These are phyloP conservation scores for Quercus alba DNA, from an alignment of 306 rosid genomes.

Conservation along the genomic window DNA sequence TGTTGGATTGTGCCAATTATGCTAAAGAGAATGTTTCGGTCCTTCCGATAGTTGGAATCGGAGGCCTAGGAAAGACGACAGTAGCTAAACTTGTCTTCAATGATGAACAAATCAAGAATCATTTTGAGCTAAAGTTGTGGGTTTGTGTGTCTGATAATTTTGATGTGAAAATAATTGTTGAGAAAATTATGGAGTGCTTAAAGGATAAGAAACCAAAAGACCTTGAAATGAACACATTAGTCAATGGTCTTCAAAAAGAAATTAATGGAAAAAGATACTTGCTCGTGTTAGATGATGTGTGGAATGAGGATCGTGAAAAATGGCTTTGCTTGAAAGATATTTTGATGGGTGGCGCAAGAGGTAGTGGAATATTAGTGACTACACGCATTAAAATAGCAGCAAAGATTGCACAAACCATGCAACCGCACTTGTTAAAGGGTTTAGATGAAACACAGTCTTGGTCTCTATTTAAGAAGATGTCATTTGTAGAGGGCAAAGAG, in stretches of 20 bases:
- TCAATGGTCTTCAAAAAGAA: accelerated
- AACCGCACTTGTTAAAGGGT: background rate
- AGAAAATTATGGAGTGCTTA: accelerated
- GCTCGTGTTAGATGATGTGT: no score
- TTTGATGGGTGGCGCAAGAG: accelerated
- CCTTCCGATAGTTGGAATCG: constrained; percentile 14
- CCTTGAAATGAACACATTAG: no score
- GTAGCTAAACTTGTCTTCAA: background rate
- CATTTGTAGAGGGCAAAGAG: background rate
- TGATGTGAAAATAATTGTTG: no score
- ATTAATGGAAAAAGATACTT: accelerated
- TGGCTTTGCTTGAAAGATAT: accelerated
- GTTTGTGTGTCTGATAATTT: accelerated
- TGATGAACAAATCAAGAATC: accelerated
- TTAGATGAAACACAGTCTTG: background rate
- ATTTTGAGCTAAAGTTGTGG: no score
- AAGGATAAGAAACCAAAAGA: accelerated
- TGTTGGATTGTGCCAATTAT: no score
- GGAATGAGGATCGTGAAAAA: no score
- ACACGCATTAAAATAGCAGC: accelerated
- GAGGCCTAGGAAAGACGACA: constrained; percentile 17
- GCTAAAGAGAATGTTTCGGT: background rate
- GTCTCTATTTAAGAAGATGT: background rate
- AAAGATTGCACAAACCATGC: accelerated
- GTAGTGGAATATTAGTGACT: no score